Base-by-base conservation (phyloP, 2,329 filamentous ascomycete species). In the Alternaria burnsii region DNA sequence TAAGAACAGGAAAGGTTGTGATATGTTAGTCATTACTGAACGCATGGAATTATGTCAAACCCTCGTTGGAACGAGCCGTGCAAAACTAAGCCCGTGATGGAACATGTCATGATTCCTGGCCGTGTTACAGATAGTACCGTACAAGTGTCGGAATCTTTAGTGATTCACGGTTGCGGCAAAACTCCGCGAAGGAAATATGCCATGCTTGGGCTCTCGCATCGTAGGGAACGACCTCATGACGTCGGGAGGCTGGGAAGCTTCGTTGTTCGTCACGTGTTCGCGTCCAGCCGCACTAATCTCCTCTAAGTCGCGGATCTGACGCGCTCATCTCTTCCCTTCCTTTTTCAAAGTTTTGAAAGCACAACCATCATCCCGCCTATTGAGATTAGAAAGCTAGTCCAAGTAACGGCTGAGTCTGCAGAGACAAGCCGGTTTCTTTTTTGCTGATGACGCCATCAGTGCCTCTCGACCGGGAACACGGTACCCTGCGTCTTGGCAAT, bases 401-500 rank as follows among this genome's bases (percentile, higher is more conserved):
- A n/a, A 18, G 6, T n/a, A 9, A 8, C 34, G 34, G 34, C 16
- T n/a, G 6, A 9, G 3, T n/a, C 3, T 38, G 34, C 16, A 4
- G 34, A n/a, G 16, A 38, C 7, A 16, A 18, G 34, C 16, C 14
- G 5, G 34, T 38, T 38, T 38, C 34, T 38, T 38, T 38, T 38
- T 18, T 16, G 16, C 16, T n/a, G 16, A 38, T 38, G 34, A 38
- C 34, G 34, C 14, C 16, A 38, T 14, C 1, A 0, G 16, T n/a
- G n/a, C 46, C 28, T 48, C 10, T 20, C 22, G 14, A 30, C 34
- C 16, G 7, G 36, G 20, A 14, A 14, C 11, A 14, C 44, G 22
- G 26, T 36, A 40, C 48, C 62, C 20, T 50, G 43, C 43, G 41
- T 18, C 48, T 51, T 52, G 44, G 54, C 51, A 36, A 52, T 63